phyloP scores from a whole-genome alignment of 805 yeast genomes.

The Wickerhamiella lipophila region DNA sequence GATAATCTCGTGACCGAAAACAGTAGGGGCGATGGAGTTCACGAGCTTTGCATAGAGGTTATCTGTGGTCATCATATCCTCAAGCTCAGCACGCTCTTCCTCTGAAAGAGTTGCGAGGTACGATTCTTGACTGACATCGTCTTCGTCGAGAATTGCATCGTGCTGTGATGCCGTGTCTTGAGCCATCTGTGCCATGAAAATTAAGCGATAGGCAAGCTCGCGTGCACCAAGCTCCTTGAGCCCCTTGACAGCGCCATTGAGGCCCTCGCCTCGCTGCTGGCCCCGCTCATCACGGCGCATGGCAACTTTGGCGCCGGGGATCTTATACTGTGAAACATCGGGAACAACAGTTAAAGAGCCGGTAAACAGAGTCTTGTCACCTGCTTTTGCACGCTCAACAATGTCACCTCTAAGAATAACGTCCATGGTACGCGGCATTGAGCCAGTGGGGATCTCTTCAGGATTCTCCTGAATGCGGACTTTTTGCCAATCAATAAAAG shows the following conservation, averaged over 20 bases:
- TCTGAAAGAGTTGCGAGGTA: slow-evolving; percentile 67
- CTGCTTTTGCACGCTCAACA: slow-evolving; percentile 94
- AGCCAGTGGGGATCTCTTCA: slow-evolving; percentile 94
- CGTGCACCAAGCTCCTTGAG: slow-evolving; percentile 83
- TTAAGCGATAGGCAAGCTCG: slow-evolving; percentile 81
- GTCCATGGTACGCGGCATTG: slow-evolving; percentile 95
- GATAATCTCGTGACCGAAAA: slow-evolving; percentile 87
- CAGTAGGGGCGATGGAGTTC: slow-evolving; percentile 86
- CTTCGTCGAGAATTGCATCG: slow-evolving; percentile 24
- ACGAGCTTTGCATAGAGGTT: slow-evolving; percentile 76
- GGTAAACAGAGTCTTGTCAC: slow-evolving; percentile 85
- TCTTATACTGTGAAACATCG: slow-evolving; percentile 81
- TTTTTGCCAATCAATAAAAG: slow-evolving; percentile 92
- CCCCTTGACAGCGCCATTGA: slow-evolving; percentile 80
- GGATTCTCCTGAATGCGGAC: slow-evolving; percentile 92
- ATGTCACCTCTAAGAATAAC: slow-evolving; percentile 85
- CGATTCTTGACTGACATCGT: slow-evolving; percentile 62
- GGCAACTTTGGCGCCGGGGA: slow-evolving; percentile 89
- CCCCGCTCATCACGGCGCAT: slow-evolving; percentile 56
- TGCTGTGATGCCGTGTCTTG: slow-evolving; percentile 35
- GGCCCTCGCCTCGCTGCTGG: slow-evolving; percentile 48
- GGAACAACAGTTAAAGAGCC: slow-evolving; percentile 94
- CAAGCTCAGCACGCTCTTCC: slow-evolving; percentile 71
- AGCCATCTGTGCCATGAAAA: slow-evolving; percentile 86
- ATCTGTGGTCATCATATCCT: slow-evolving; percentile 81